Conservation (phyloP, 768 basidiomycete genomes). For the Phylloporus sp. region DNA sequence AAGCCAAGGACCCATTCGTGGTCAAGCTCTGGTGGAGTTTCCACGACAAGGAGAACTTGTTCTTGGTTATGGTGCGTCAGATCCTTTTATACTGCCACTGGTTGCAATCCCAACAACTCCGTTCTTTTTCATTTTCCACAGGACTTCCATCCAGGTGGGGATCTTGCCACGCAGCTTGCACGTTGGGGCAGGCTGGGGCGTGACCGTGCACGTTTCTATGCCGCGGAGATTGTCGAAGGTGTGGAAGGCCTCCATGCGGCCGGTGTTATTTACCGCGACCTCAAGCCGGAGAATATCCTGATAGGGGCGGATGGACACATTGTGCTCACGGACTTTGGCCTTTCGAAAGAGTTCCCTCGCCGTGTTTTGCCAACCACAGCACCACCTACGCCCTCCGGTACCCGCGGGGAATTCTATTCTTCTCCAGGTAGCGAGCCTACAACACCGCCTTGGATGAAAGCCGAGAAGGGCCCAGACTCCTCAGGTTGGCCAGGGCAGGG, state of each 20-base stretch:
- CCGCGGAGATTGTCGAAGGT: conserved; percentile 95
- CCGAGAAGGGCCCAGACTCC: conserved; percentile 52
- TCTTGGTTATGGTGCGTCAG: conserved; percentile 83
- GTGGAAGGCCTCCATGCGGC: conserved; percentile 90
- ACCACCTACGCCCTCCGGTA: conserved; percentile 56
- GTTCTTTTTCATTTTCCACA: conserved; percentile 26
- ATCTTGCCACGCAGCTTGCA: conserved; percentile 95
- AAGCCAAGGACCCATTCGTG: conserved; percentile 87
- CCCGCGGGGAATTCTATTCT: conserved; percentile 52
- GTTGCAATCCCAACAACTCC: conserved; percentile 9
- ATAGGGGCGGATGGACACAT: conserved; percentile 94
- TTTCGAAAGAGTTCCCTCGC: conserved; percentile 86
- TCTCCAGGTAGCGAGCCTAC: conserved; percentile 39
- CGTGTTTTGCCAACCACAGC: conserved; percentile 42
- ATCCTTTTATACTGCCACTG: conserved; percentile 13
- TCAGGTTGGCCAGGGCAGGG: conserved; percentile 56
- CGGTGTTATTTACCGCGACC: conserved; percentile 95
- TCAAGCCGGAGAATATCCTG: conserved; percentile 96
- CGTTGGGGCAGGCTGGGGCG: conserved; percentile 92
- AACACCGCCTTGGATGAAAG: conserved; percentile 78
- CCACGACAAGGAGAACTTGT: conserved; percentile 96
- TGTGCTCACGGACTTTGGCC: conserved; percentile 94
- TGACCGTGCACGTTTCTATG: conserved; percentile 94
- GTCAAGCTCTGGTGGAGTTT: conserved; percentile 97
- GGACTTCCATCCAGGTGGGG: conserved; percentile 96